Percentiles rank a stretch among this genome's conserved stretches.
phyloP scores from a whole-genome alignment of 495 filamentous ascomycete genomes.

The Neurospora terricola region DNA sequence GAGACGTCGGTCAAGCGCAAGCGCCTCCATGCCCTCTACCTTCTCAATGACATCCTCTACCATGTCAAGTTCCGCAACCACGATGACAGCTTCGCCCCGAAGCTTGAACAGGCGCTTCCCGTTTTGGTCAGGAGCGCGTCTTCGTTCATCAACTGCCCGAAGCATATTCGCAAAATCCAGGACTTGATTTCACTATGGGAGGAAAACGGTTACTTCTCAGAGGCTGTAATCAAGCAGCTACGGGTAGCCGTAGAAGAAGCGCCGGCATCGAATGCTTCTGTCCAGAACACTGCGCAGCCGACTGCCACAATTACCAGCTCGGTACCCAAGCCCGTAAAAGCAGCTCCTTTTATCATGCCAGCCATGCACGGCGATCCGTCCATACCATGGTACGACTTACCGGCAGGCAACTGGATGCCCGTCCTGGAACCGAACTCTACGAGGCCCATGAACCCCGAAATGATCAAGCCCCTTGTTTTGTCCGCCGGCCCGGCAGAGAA shows the following conservation, averaged over 20 bases:
- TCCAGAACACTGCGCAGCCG: not conserved
- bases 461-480: slow-evolving; percentile 67
- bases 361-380: slow-evolving; percentile 66
- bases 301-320: slow-evolving; percentile 5
- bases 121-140: slow-evolving; percentile 53
- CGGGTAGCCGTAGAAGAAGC: slow-evolving; percentile 45
- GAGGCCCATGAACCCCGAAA: slow-evolving; percentile 57
- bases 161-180: slow-evolving; percentile 55
- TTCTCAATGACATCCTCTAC: slow-evolving; percentile 76
- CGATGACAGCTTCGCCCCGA: slow-evolving; percentile 45
- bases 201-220: slow-evolving; percentile 55
- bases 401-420: slow-evolving; percentile 71
- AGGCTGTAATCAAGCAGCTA: slow-evolving; percentile 49
- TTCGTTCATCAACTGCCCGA: slow-evolving; percentile 51
- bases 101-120: slow-evolving; percentile 51
- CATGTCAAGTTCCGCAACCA: slow-evolving; percentile 56
- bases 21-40: slow-evolving; percentile 69
- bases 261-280: slow-evolving; percentile 6
- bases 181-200: slow-evolving; percentile 67
- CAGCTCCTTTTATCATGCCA: slow-evolving; percentile 62
- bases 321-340: slow-evolving; percentile 29
- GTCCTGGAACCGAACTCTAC: slow-evolving; percentile 69
- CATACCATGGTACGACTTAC: slow-evolving; percentile 74
- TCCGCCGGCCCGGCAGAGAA: slow-evolving; percentile 61
- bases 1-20: slow-evolving; percentile 55